A percentile compares a stretch with the other conserved stretches of the same genome.
Evolutionary conservation across 208 protist genomes (phyloP).

Genomic region (Leishmania guyanensis): DNA sequence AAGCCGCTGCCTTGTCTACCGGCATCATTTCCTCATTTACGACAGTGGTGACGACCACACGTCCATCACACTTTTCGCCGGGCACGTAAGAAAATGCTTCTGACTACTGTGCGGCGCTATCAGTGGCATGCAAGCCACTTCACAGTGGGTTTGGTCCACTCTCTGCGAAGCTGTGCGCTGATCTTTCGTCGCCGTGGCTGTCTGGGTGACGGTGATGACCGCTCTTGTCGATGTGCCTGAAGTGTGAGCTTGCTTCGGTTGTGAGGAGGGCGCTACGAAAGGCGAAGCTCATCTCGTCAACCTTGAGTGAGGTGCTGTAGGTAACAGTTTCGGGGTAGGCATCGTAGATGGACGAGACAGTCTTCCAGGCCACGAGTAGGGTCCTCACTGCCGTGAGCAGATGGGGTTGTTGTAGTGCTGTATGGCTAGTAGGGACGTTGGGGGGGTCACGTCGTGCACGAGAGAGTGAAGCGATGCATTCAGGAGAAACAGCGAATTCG

Average conservation of each 20-base stretch:
- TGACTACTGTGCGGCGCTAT: slow-evolving; percentile 9
- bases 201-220: neutral
- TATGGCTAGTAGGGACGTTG: neutral
- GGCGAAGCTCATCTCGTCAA: neutral
- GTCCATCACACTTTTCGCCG: slow-evolving; percentile 10
- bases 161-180: neutral
- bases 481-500: no score
- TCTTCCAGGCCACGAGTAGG: no score
- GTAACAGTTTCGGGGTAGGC: neutral
- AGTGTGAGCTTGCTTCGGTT: neutral
- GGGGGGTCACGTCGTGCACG: no score
- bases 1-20: slow-evolving; percentile 1
- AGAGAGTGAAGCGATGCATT: no score
- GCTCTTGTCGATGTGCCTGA: neutral
- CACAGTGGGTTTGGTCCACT: neutral
- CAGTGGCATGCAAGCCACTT: neutral
- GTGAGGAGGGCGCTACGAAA: neutral
- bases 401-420: neutral
- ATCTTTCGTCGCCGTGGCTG: neutral
- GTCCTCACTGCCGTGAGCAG: no score
- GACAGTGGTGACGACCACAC: slow-evolving; percentile 29
- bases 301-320: neutral
- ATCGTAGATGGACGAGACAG: no score
- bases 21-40: slow-evolving; percentile 18
- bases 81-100: slow-evolving; percentile 23